phyloP scores from a whole-genome alignment of 371 early-diverging fungal species.

The Mucor saturninus region DNA sequence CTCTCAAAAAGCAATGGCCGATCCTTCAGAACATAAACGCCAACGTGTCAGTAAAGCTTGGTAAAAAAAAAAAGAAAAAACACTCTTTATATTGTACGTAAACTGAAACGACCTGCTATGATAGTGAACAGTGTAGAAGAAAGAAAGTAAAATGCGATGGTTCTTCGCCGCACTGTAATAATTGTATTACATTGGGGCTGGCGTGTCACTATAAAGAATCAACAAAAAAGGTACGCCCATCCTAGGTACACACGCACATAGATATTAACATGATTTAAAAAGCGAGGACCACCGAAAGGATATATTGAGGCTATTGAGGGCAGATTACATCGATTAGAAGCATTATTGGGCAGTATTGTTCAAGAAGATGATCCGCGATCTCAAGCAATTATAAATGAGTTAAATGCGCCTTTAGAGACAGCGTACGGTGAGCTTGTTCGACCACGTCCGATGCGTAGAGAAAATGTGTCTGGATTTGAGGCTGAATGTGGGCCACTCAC shows the following conservation, averaged over 20 bases:
- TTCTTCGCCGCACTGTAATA: slow-evolving; percentile 49
- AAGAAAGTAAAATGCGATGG: slow-evolving; percentile 74
- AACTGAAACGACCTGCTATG: no score
- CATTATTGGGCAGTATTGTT: slow-evolving; percentile 60
- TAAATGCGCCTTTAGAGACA: slow-evolving; percentile 57
- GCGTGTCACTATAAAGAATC: slow-evolving; percentile 48
- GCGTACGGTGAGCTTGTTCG: slow-evolving; percentile 50
- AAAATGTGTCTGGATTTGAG: slow-evolving; percentile 27
- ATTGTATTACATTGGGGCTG: slow-evolving; percentile 35
- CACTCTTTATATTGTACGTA: background rate
- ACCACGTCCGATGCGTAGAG: slow-evolving; percentile 36
- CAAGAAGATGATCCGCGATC: slow-evolving; percentile 63
- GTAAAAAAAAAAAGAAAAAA: slow-evolving; percentile 24
- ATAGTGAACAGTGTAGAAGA: slow-evolving; percentile 60
- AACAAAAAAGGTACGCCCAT: slow-evolving; percentile 41
- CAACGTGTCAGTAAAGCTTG: slow-evolving; percentile 56
- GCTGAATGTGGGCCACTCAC: slow-evolving; percentile 20
- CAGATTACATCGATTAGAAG: slow-evolving; percentile 68
- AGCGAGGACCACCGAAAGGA: slow-evolving; percentile 75
- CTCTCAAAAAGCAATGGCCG: slow-evolving; percentile 3
- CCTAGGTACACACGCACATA: background rate
- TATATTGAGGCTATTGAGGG: slow-evolving; percentile 78
- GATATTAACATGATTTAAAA: background rate
- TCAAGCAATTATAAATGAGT: slow-evolving; percentile 59
- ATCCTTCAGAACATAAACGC: slow-evolving; percentile 35